A percentile compares a stretch with the other conserved stretches of the same genome.
Evolutionary conservation across 345 rosid genomes (phyloP).

Genomic region (Eucalyptus pauciflora): DNA sequence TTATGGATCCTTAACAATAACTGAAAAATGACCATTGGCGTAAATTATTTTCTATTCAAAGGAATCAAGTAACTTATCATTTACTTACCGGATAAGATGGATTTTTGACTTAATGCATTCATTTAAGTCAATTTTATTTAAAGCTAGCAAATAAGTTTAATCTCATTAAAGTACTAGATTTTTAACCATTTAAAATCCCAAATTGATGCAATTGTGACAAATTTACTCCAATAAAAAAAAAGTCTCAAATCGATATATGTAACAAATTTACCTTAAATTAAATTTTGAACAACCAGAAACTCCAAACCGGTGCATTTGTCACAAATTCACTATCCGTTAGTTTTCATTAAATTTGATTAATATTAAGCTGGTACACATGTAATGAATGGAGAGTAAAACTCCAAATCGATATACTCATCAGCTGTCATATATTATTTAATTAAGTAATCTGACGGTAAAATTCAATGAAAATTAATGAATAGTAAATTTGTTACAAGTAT

Average conservation of each 20-base stretch:
- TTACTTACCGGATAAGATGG: not conserved
- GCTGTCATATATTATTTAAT: no score
- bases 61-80: not conserved
- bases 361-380: no score
- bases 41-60: no score
- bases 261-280: accelerated
- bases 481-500: no score
- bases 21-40: not conserved
- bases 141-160: not conserved
- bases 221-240: no score
- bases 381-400: no score
- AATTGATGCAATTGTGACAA: no score
- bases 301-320: accelerated
- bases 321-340: accelerated
- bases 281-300: accelerated
- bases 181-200: not conserved
- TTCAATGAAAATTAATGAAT: no score
- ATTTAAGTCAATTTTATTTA: no score
- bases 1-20: not conserved
- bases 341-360: no score
- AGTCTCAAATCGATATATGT: accelerated
- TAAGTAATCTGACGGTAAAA: no score
- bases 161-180: not conserved
- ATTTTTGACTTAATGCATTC: not conserved
- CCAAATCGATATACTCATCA: no score